Evolutionary conservation across 2,329 filamentous ascomycete genomes (phyloP).

Genomic region (Sclerotinia sclerotiorum): DNA sequence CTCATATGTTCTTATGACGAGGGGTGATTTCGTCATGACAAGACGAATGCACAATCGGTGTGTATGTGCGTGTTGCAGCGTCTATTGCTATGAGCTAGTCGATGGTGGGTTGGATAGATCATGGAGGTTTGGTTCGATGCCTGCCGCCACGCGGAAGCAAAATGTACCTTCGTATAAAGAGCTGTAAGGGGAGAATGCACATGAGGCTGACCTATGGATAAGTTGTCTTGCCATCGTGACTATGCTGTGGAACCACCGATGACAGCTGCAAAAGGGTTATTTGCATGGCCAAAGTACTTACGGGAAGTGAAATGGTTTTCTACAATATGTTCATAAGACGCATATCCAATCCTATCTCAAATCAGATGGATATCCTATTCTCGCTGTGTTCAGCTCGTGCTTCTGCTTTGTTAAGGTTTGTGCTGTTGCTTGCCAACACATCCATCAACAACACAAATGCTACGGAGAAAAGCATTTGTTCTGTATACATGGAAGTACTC

Average conservation of each 20-base stretch:
- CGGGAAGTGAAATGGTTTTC: constrained; percentile 4
- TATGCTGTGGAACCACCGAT: constrained; percentile 23
- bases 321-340: constrained; percentile 22
- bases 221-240: constrained; percentile 25
- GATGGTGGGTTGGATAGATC: constrained; percentile 17
- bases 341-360: constrained; percentile 21
- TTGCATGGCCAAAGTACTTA: constrained; percentile 20
- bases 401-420: constrained; percentile 18
- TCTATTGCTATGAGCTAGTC: background rate
- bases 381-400: constrained; percentile 24
- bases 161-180: constrained; percentile 25
- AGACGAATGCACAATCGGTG: constrained; percentile 14
- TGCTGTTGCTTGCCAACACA: constrained; percentile 24
- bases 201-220: constrained; percentile 26
- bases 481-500: constrained; percentile 6
- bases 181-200: constrained; percentile 17
- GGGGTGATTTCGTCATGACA: background rate
- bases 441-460: constrained; percentile 18
- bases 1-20: background rate
- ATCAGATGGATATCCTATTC: constrained; percentile 17
- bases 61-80: constrained; percentile 14
- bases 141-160: constrained; percentile 24
- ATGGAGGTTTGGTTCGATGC: constrained; percentile 19
- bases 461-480: constrained; percentile 18
- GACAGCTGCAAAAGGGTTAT: constrained; percentile 25